Conservation (phyloP, 1,284 basidiomycete genomes). For the Cutaneotrichosporon spelunceum region DNA sequence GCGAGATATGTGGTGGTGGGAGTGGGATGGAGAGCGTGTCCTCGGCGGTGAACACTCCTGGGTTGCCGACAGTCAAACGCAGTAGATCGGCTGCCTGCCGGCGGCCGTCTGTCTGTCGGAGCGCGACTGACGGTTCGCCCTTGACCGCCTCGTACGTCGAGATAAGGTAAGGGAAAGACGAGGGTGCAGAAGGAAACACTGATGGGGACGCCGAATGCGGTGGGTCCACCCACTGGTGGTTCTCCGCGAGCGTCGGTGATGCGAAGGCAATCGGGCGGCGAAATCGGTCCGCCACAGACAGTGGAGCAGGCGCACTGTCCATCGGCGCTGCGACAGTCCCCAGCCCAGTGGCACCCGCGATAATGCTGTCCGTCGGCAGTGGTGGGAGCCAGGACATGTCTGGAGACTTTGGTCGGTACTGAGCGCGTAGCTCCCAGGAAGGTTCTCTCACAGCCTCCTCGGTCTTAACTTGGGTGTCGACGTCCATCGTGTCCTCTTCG, state of each 20-base stretch:
- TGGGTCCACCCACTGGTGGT: conserved; percentile 28
- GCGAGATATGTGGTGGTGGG: conserved; percentile 32
- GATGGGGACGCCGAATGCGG: conserved; percentile 19
- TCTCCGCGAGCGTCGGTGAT: conserved; percentile 34
- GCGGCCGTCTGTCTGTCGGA: conserved; percentile 36
- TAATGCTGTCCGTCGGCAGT: conserved; percentile 25
- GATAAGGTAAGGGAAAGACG: conserved; percentile 38
- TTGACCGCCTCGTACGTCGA: conserved; percentile 32
- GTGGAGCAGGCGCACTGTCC: conserved; percentile 17
- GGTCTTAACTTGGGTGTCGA: conserved; percentile 10
- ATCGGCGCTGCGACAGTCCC: not conserved
- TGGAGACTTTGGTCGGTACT: conserved; percentile 20
- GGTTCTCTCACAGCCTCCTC: conserved; percentile 5
- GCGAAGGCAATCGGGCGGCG: conserved; percentile 34
- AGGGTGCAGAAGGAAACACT: conserved; percentile 25
- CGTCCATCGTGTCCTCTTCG: conserved; percentile 23
- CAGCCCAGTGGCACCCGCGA: not conserved
- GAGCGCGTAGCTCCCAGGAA: not conserved
- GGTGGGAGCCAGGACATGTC: conserved; percentile 42
- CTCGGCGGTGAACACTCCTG: conserved; percentile 33
- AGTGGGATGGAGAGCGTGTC: conserved; percentile 32
- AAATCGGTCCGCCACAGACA: conserved; percentile 41
- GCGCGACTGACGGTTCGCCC: conserved; percentile 33
- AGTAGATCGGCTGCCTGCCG: conserved; percentile 39
- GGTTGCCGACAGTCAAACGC: conserved; percentile 34